These are phyloP conservation scores for Boechera divaricarpa DNA, from an alignment of 345 rosid genomes.

Conservation along the genomic window DNA sequence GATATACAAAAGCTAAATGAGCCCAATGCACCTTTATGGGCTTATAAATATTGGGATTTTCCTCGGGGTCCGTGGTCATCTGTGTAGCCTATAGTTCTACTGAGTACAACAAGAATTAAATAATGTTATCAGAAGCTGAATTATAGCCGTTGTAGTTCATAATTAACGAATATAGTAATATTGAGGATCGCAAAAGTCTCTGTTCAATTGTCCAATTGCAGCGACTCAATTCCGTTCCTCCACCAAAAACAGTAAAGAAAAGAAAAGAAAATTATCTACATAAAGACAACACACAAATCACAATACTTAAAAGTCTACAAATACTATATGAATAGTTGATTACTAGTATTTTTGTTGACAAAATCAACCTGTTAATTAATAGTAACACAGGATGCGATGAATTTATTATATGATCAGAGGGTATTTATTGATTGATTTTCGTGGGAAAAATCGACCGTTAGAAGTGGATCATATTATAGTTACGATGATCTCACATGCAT, in stretches of 20 bases:
- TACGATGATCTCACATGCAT: slow-evolving; percentile 35
- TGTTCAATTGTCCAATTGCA: slow-evolving; percentile 22
- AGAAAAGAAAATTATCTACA: too few relatives aligned
- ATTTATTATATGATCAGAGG: background rate
- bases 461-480: slow-evolving; percentile 23
- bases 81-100: background rate
- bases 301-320: too few relatives aligned
- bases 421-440: background rate
- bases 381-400: too few relatives aligned
- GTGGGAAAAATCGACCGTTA: slow-evolving; percentile 11
- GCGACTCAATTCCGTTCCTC: slow-evolving; percentile 28
- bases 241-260: background rate
- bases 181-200: slow-evolving; percentile 25
- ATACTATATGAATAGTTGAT: too few relatives aligned
- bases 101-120: background rate
- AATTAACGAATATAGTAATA: slow-evolving; percentile 31
- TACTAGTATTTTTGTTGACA: too few relatives aligned
- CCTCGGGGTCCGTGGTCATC: background rate
- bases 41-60: background rate
- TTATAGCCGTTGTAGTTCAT: slow-evolving; percentile 33
- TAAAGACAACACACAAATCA: too few relatives aligned
- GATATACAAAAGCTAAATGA: background rate
- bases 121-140: background rate
- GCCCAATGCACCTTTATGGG: slow-evolving; percentile 36
- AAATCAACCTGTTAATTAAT: too few relatives aligned